A percentile compares a stretch with the other conserved stretches of the same genome.
phyloP scores from a whole-genome alignment of 179 eudicot species.

The Drosera spatulata region DNA sequence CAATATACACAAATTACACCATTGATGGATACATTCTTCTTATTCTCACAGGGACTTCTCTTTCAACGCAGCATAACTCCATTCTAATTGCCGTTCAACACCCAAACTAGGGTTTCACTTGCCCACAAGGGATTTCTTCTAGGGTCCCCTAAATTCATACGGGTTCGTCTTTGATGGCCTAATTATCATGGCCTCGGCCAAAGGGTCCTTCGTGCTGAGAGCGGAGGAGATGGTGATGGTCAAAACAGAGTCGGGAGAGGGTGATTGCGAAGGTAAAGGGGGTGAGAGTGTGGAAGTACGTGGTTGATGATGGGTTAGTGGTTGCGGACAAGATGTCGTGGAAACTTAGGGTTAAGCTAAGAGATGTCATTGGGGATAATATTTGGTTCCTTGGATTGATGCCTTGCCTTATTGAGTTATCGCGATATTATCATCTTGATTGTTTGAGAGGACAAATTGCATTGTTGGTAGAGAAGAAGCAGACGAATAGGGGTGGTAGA shows the following conservation, averaged over 20 bases:
- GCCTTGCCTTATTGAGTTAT: too few species aligned
- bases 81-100: too few species aligned
- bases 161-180: constrained; percentile 14
- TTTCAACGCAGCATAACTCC: constrained; percentile 22
- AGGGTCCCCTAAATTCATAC: constrained; percentile 11
- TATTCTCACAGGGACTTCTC: too few species aligned
- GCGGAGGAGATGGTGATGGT: constrained; percentile 26
- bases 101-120: constrained; percentile 14
- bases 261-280: constrained; percentile 17
- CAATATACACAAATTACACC: too few species aligned
- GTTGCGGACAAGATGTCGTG: constrained; percentile 26
- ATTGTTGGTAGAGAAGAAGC: too few species aligned
- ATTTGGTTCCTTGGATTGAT: too few species aligned
- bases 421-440: too few species aligned
- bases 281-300: constrained; percentile 7
- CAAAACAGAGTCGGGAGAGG: constrained; percentile 10
- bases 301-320: too few species aligned
- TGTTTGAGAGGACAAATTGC: too few species aligned
- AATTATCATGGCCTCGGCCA: constrained; percentile 5
- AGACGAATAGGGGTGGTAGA: too few species aligned
- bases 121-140: constrained; percentile 12
- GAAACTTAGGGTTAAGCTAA: constrained; percentile 45
- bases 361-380: constrained; percentile 82
- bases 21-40: too few species aligned
- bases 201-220: constrained; percentile 23